These are phyloP conservation scores for Obba rivulosa DNA, from an alignment of 768 basidiomycete species.

Conservation along the genomic window DNA sequence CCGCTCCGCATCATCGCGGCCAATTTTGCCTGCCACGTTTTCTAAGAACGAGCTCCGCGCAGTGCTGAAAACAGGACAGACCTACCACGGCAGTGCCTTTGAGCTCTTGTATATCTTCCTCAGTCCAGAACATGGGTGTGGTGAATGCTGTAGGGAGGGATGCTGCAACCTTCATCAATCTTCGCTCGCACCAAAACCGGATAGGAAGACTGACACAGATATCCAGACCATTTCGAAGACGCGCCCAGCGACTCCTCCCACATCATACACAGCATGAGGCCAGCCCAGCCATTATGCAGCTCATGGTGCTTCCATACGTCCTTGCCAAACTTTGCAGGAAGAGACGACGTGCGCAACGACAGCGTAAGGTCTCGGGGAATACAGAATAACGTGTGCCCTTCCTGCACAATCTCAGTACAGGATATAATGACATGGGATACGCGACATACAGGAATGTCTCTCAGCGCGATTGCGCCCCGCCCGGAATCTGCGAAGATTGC, in stretches of 20 bases:
- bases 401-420: conserved; percentile 33
- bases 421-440: neutral
- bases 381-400: conserved; percentile 72
- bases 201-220: conserved; percentile 51
- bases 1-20: conserved; percentile 73
- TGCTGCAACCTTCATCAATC: conserved; percentile 29
- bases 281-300: conserved; percentile 75
- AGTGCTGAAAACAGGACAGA: conserved; percentile 32
- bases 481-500: conserved; percentile 49
- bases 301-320: conserved; percentile 57
- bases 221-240: conserved; percentile 63
- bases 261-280: conserved; percentile 92
- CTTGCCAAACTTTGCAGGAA: conserved; percentile 55
- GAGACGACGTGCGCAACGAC: conserved; percentile 67
- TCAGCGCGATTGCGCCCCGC: conserved; percentile 68
- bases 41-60: neutral
- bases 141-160: conserved; percentile 70
- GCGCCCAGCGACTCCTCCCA: conserved; percentile 75
- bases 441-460: conserved; percentile 60
- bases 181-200: neutral
- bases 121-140: conserved; percentile 93
- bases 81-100: conserved; percentile 84
- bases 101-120: conserved; percentile 67
- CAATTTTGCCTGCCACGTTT: conserved; percentile 66
- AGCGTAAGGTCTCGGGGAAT: conserved; percentile 76